Evolutionary conservation across 768 basidiomycete genomes (phyloP).

Genomic region (Rhodotorula paludigena): DNA sequence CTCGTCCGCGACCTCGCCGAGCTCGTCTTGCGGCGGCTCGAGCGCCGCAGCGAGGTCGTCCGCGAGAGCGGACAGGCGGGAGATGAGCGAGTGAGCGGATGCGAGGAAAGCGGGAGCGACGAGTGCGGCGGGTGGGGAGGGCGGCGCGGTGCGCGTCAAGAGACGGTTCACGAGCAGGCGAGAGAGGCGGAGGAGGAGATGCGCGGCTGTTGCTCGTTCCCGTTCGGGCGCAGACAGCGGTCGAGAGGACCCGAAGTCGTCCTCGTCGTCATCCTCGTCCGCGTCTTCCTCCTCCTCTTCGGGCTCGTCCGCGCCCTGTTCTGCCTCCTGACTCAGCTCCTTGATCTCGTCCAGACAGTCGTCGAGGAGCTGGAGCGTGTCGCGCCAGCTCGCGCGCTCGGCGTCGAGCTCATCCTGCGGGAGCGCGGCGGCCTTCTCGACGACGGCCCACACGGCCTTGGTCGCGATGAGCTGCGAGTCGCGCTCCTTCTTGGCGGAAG

Average conservation of each 20-base stretch:
- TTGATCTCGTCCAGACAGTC: slow-evolving; percentile 27
- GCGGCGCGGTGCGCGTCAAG: neutral
- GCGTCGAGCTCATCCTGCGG: slow-evolving; percentile 15
- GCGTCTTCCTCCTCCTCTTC: slow-evolving; percentile 1
- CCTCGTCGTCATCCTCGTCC: slow-evolving; percentile 5
- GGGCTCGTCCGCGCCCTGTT: neutral
- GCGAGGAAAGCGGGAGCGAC: neutral
- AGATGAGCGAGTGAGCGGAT: neutral
- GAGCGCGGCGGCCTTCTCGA: slow-evolving; percentile 4
- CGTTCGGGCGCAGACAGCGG: neutral
- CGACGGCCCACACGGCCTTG: slow-evolving; percentile 17
- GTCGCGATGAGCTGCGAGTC: slow-evolving; percentile 1
- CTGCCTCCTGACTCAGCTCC: neutral
- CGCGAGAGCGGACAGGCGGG: slow-evolving; percentile 2
- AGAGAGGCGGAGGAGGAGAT: slow-evolving; percentile 15
- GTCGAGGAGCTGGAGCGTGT: slow-evolving; percentile 16
- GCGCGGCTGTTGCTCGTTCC: neutral
- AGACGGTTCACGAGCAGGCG: slow-evolving; percentile 10
- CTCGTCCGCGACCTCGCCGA: neutral
- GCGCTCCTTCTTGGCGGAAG: neutral
- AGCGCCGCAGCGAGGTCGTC: slow-evolving; percentile 30
- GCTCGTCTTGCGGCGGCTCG: slow-evolving; percentile 18
- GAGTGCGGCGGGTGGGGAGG: neutral
- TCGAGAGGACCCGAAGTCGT: neutral
- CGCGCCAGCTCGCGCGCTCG: slow-evolving; percentile 16